Base-by-base conservation (phyloP, 2,329 filamentous ascomycete genomes). In the Anthostomella pinea region DNA sequence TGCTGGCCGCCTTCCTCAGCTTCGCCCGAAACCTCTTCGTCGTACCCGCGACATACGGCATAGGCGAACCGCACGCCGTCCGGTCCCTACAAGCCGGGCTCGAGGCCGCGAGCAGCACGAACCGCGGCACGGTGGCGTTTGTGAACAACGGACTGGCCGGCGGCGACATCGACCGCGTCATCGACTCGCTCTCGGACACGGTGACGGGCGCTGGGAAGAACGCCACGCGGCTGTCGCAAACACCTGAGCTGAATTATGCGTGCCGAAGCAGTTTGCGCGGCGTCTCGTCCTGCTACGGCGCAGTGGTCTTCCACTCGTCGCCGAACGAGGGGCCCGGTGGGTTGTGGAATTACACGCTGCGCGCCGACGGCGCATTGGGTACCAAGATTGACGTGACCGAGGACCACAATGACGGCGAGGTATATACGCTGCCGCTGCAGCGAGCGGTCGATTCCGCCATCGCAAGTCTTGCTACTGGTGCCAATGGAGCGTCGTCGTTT, bases 11-110 rank as follows among this genome's bases (percentile, higher is more conserved):
- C 15, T 79, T 83, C 51, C 70, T 84, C 42, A 76, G 69, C 35
- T 91, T 85, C 59, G 83, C 87, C 11, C 83, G 86, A 50, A 90
- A 90, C 58, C 77, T 95, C 45, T 91, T 95, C 53, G 77, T 90
- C 3, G 83, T 87, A 1, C 83, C 86, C 2, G 83, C 85, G 1
- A 66, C 73, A 3, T 95, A 75, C 53, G 90, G 90, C 28, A 80
- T 95, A 47, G 85, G 82, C 28, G 58, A 70, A 0, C 61, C 79
- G 0, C 67, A 64, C 6, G 71, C 80, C 0, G 64, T 95, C 43
- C 76, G 81, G 41, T 74, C 77, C 8, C 72, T 95, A 13, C 54
- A 69, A 21, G 66, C 85, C 44, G 87, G 81, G 1, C 70, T 95
- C 20, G 56, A 62, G 14, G 65, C 66, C 17, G 77, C 81, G 3